Evolutionary conservation across 495 filamentous ascomycete genomes (phyloP), one percentile per base, ranked within the genome.

Genomic region (Copromyces sp.): DNA sequence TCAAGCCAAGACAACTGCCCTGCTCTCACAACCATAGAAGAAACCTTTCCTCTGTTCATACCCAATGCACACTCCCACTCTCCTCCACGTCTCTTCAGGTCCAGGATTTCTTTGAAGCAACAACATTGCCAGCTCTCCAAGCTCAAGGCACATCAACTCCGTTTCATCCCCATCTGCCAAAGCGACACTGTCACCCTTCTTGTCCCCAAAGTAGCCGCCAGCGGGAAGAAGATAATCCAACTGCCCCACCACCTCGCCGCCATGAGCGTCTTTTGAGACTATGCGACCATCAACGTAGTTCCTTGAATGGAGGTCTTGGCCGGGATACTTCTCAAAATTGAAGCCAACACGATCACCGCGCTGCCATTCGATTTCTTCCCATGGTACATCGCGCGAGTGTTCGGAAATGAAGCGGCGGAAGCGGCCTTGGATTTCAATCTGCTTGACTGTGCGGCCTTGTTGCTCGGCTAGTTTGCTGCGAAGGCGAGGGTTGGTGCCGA

Each of bases 71-170:
- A 80, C 76, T 0, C 78, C 78, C 4, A 78, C 74, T 4, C 78
- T 74, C 14, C 73, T 69, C 35, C 75, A 80, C 0, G 69, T 35
- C 9, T 77, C 73, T 53, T 29, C 32, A 29, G 9, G 11, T 35
- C 35, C 38, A 2, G 72, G 73, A 2, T 75, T 53, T 24, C 24
- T 72, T 17, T 71, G 68, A 7, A 80, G 75, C 69, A 80, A 69
- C 9, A 80, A 75, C 79, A 80, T 80, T 0, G 78, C 79, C n/a
- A 70, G 68, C 47, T 79, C 78, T n/a, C 79, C 79, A 9, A 80
- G 68, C 47, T 80, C 79, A 12, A 80, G 74, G 47, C 77, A 79
- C 68, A 78, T 61, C 16, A 80, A 45, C 16, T 78, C 76, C 16
- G 70, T 76, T 70, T 80, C 79, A 4, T 44, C 70, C 14, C 78